These are phyloP conservation scores for Graphiopsis chlorocephala DNA, from an alignment of 2,329 filamentous ascomycete genomes.

Conservation along the genomic window DNA sequence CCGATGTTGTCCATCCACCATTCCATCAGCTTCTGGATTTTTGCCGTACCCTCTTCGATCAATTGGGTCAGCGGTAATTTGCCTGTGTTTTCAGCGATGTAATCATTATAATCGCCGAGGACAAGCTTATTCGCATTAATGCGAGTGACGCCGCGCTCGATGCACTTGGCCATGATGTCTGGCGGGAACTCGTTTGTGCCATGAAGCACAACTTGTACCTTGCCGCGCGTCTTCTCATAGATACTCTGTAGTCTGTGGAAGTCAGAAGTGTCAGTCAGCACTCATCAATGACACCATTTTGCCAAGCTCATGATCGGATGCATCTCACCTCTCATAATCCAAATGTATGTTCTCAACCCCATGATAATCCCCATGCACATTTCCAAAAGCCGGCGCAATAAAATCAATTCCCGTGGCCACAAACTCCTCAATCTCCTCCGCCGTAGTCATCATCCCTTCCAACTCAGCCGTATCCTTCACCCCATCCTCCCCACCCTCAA, in stretches of 20 bases:
- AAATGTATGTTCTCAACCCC: slow-evolving; percentile 59
- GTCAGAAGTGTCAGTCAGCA: neutral
- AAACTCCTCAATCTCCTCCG: slow-evolving; percentile 68
- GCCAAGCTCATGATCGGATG: neutral
- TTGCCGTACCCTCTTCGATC: slow-evolving; percentile 54
- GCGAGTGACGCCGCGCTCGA: slow-evolving; percentile 54
- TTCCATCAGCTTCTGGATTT: slow-evolving; percentile 57
- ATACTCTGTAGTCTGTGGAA: slow-evolving; percentile 43
- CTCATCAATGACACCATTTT: neutral
- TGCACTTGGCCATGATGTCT: slow-evolving; percentile 55
- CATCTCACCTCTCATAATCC: slow-evolving; percentile 53
- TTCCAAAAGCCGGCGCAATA: slow-evolving; percentile 72
- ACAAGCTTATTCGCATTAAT: slow-evolving; percentile 61
- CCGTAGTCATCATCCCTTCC: slow-evolving; percentile 63
- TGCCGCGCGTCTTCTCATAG: slow-evolving; percentile 47
- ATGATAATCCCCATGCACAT: slow-evolving; percentile 74
- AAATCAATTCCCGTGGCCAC: slow-evolving; percentile 70
- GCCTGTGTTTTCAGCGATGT: slow-evolving; percentile 48
- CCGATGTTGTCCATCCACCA: slow-evolving; percentile 54
- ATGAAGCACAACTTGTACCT: slow-evolving; percentile 56
- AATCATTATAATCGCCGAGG: slow-evolving; percentile 49
- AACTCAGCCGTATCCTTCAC: slow-evolving; percentile 65
- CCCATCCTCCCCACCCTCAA: slow-evolving; percentile 72
- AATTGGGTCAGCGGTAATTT: slow-evolving; percentile 52
- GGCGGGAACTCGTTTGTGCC: slow-evolving; percentile 57